A percentile compares a stretch with the other conserved stretches of the same genome.
Evolutionary conservation across 2,329 filamentous ascomycete species (phyloP).

Genomic region (Paecilomyces formosus): DNA sequence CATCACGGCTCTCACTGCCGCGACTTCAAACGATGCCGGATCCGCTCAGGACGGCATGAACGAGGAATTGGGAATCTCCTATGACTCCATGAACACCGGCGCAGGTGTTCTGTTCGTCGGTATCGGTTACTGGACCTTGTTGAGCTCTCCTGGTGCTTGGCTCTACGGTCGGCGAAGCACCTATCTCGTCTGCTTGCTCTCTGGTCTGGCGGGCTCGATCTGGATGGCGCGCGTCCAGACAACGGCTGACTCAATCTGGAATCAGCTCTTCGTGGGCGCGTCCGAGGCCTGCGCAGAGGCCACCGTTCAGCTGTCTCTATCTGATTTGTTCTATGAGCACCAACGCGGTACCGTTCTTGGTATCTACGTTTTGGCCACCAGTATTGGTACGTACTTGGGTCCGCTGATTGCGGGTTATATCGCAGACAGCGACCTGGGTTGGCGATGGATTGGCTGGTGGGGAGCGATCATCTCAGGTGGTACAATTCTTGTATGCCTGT

Average conservation of each 20-base stretch:
- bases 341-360: conserved; percentile 48
- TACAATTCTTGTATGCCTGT: conserved; percentile 43
- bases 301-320: conserved; percentile 49
- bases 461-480: conserved; percentile 43
- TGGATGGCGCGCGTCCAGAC: conserved; percentile 45
- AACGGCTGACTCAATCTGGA: conserved; percentile 44
- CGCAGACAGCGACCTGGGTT: conserved; percentile 39
- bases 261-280: conserved; percentile 51
- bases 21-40: conserved; percentile 50
- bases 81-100: conserved; percentile 48
- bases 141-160: conserved; percentile 47
- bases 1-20: conserved; percentile 49
- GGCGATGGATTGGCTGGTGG: conserved; percentile 50
- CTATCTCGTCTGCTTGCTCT: conserved; percentile 47
- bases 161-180: conserved; percentile 49
- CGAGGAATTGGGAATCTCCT: conserved; percentile 44
- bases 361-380: conserved; percentile 49
- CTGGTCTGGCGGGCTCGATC: conserved; percentile 44
- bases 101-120: conserved; percentile 50
- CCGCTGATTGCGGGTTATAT: conserved; percentile 48
- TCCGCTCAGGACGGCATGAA: conserved; percentile 46
- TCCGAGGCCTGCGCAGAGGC: conserved; percentile 52
- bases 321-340: conserved; percentile 53
- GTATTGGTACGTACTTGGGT: conserved; percentile 50
- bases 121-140: conserved; percentile 50